Base-by-base conservation (phyloP, 306 rosid species). In the Hippophae gyantsensis region DNA sequence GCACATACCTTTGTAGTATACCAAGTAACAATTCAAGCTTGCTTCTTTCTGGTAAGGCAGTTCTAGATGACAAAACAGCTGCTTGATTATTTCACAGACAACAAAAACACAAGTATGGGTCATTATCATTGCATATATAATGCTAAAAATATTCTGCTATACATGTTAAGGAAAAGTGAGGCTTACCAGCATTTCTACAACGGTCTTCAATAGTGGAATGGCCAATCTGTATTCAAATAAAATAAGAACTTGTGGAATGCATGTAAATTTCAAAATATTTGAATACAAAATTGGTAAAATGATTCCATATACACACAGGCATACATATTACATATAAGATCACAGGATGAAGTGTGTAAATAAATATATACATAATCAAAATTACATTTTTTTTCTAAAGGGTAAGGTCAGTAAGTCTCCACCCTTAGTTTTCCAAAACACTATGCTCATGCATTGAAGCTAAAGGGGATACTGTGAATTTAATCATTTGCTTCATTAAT, bases 21-120 rank as follows among this genome's bases (percentile, higher is more conserved):
- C 14, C 14, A 47, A 72, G 71, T 25, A 72, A 44, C 48, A 53
- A 42, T 26, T 60, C 52, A 42, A 72, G 62, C 52, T 72, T 65
- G 25, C 58, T 13, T 60, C 14, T 42, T 14, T 47, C 57, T 7
- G 63, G 52, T 42, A 54, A 43, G 60, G 26, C 52, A 42, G 25
- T 48, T 42, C 10, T 41, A 12, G 58, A 18, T 44, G 48, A 13
- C 32, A 38, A 6, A 38, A 10, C 14, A 60, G 48, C 71, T 72
- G 66, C 23, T 63, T 59, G 46, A 43, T 59, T 60, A 1, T 13
- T 18, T 44, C 51, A 18, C 43, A 52, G 8, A 32, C 26, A 6
- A 49, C 18, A 49, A 13, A 58, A 23, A 14, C n/a, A 48, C 45
- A n/a, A 42, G 23, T 18, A 18, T 18, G 23, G 26, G 59, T 10